Conservation (phyloP, 2,329 filamentous ascomycete genomes). For the Alternaria infectoria region DNA sequence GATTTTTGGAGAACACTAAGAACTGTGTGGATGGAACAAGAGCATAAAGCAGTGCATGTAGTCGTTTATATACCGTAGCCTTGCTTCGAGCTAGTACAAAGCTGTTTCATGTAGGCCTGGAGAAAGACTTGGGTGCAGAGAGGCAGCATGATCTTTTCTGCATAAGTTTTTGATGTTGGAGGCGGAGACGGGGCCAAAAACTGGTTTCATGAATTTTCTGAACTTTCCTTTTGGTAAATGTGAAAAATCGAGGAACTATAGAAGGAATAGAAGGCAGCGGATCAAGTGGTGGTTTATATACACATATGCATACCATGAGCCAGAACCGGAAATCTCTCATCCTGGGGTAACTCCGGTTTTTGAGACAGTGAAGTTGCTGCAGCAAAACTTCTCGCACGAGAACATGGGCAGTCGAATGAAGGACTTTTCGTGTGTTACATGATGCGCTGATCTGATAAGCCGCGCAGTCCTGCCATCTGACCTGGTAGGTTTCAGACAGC, state of each 20-base stretch:
- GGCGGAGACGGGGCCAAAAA: rapidly evolving
- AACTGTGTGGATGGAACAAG: background rate
- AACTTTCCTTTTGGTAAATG: too few relatives aligned
- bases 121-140: background rate
- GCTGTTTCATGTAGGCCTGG: background rate
- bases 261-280: background rate
- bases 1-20: background rate
- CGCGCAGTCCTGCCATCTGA: background rate
- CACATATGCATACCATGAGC: background rate
- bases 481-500: background rate
- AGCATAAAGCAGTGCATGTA: background rate
- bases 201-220: rapidly evolving
- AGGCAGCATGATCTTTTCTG: background rate
- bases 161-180: background rate
- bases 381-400: background rate
- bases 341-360: background rate
- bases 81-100: background rate
- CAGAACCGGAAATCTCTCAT: background rate
- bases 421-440: background rate
- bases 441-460: background rate
- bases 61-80: background rate
- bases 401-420: background rate
- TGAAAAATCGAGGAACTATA: too few relatives aligned
- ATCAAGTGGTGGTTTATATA: background rate
- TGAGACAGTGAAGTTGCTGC: background rate